Conservation (phyloP, 2,329 filamentous ascomycete species). For the Claviceps capensis region DNA sequence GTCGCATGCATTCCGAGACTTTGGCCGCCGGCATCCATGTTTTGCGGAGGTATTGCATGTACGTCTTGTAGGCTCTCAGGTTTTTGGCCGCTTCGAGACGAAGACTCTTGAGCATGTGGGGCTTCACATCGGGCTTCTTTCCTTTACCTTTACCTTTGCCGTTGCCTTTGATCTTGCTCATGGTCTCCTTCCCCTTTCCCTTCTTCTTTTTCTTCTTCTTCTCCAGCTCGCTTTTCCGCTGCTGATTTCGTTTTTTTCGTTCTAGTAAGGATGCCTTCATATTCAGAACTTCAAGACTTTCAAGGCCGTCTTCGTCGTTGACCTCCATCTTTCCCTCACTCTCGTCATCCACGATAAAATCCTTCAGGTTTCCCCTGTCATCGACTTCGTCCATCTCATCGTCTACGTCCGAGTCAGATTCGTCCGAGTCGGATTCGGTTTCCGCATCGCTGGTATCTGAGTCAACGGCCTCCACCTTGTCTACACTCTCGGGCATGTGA, state of each 20-base stretch:
- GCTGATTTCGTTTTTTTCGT: neutral
- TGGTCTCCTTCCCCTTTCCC: conserved; percentile 5
- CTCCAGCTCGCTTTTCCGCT: neutral
- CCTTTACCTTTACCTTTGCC: conserved; percentile 25
- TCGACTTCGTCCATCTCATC: conserved; percentile 19
- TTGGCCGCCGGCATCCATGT: conserved; percentile 69
- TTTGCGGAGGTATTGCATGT: conserved; percentile 53
- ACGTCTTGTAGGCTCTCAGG: conserved; percentile 50
- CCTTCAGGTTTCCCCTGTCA: conserved; percentile 21
- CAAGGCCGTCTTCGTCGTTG: conserved; percentile 11
- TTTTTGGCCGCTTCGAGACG: conserved; percentile 54
- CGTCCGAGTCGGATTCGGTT: conserved; percentile 17
- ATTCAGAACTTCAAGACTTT: neutral
- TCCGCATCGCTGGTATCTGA: conserved; percentile 18
- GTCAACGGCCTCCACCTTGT: conserved; percentile 24
- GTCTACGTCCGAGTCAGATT: conserved; percentile 7
- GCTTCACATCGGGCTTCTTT: conserved; percentile 30
- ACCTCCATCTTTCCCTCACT: conserved; percentile 14
- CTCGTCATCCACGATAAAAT: conserved; percentile 18
- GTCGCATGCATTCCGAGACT: conserved; percentile 62
- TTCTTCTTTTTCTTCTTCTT: neutral
- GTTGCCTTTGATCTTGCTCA: conserved; percentile 10
- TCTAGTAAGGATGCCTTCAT: conserved; percentile 9
- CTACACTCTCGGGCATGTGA: conserved; percentile 43
- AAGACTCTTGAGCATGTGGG: conserved; percentile 46